Percentiles rank a stretch among this genome's conserved stretches.
These are phyloP conservation scores for Arthrinium phaeospermum DNA, from an alignment of 2,329 filamentous ascomycete species.

Conservation along the genomic window DNA sequence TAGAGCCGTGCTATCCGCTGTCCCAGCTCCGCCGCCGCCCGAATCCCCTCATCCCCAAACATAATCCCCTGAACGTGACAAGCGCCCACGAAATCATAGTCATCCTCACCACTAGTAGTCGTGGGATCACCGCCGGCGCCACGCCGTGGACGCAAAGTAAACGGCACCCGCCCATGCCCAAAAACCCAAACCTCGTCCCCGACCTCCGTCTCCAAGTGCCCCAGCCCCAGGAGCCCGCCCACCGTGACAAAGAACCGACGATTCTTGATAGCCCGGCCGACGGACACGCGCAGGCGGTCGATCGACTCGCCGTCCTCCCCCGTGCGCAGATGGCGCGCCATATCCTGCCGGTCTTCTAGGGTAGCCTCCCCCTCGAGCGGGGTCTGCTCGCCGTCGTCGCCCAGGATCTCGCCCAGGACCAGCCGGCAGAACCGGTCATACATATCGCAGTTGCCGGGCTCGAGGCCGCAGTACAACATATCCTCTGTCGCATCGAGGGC, in stretches of 20 bases:
- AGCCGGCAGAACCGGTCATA: background rate
- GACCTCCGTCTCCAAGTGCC: background rate
- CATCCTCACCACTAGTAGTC: background rate
- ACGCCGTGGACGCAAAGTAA: background rate
- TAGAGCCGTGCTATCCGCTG: background rate
- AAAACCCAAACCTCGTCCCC: conserved; percentile 20
- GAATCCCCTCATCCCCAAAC: background rate
- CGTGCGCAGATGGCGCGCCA: background rate
- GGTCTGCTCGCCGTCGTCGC: background rate
- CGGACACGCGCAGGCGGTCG: background rate
- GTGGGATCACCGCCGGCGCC: background rate
- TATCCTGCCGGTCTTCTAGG: background rate
- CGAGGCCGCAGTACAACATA: background rate
- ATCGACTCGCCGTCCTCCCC: background rate
- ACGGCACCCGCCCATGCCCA: conserved; percentile 1
- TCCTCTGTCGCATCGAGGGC: background rate
- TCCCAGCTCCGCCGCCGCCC: background rate
- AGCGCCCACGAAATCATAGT: conserved; percentile 17
- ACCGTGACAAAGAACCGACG: conserved; percentile 16
- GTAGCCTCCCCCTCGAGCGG: background rate
- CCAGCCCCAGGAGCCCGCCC: conserved; percentile 6
- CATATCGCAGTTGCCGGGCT: background rate
- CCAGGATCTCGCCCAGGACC: background rate
- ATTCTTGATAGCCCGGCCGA: background rate
- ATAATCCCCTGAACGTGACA: conserved; percentile 19